These are phyloP conservation scores for Gynandropsis gynandra DNA, from an alignment of 345 rosid species.

Conservation along the genomic window DNA sequence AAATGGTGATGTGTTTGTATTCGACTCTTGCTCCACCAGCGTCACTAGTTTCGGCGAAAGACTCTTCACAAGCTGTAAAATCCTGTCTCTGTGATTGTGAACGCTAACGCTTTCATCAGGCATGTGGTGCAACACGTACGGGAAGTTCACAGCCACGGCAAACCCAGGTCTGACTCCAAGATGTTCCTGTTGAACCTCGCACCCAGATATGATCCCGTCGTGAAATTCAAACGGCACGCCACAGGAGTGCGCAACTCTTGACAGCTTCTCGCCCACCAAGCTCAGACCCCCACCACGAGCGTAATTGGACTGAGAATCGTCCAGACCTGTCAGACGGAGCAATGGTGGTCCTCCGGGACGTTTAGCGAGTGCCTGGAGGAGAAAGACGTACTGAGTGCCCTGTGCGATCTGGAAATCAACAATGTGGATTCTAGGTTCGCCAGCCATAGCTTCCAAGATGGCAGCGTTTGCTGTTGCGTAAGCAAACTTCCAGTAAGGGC, in stretches of 20 bases:
- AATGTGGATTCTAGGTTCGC: conserved; percentile 66
- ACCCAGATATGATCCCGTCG: conserved; percentile 63
- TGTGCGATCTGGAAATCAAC: conserved; percentile 88
- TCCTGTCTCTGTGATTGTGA: conserved; percentile 66
- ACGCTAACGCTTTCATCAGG: conserved; percentile 93
- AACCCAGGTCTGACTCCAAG: conserved; percentile 58
- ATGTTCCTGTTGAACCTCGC: conserved; percentile 52
- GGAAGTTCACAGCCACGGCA: conserved; percentile 82
- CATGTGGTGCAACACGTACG: conserved; percentile 88
- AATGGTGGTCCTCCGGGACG: conserved; percentile 66
- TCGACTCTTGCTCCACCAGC: conserved; percentile 74
- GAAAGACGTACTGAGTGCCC: conserved; percentile 67
- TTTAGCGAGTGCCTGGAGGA: conserved; percentile 52
- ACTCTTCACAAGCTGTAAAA: conserved; percentile 75
- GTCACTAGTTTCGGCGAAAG: conserved; percentile 70
- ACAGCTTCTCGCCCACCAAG: conserved; percentile 56
- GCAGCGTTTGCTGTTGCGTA: conserved; percentile 66
- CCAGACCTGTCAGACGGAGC: conserved; percentile 78
- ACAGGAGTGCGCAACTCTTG: conserved; percentile 36
- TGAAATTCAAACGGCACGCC: conserved; percentile 78
- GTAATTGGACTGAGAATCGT: conserved; percentile 76
- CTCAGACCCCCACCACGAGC: conserved; percentile 94
- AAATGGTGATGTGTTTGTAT: conserved; percentile 76
- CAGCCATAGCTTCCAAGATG: conserved; percentile 54
- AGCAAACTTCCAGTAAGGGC: conserved; percentile 94